Conservation (phyloP, 768 basidiomycete species). For the Boletus pseudopeckii region DNA sequence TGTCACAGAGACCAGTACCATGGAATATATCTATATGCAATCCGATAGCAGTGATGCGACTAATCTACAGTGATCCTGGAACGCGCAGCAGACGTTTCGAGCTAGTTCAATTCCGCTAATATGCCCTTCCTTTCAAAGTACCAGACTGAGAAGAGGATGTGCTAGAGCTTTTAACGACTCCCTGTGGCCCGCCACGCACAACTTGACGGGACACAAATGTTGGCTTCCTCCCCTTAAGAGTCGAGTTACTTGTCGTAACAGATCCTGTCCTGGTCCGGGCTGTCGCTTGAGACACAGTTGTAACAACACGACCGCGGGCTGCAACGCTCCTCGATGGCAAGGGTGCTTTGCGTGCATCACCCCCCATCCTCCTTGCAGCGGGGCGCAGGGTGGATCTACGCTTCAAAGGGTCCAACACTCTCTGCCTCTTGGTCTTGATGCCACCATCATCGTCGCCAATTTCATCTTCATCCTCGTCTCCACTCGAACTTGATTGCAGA, state of each 20-base stretch:
- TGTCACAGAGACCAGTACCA: background rate
- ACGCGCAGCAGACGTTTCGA: background rate
- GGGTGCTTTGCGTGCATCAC: slow-evolving; percentile 12
- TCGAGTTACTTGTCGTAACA: slow-evolving; percentile 3
- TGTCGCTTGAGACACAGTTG: slow-evolving; percentile 9
- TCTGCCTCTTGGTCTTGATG: slow-evolving; percentile 24
- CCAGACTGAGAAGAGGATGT: slow-evolving; percentile 28
- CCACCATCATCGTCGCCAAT: slow-evolving; percentile 4
- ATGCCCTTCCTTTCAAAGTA: slow-evolving; percentile 18
- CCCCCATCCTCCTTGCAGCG: slow-evolving; percentile 6
- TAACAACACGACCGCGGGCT: slow-evolving; percentile 7
- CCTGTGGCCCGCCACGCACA: slow-evolving; percentile 9
- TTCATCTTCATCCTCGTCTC: slow-evolving; percentile 19
- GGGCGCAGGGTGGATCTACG: slow-evolving; percentile 30
- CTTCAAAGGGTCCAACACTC: slow-evolving; percentile 22
- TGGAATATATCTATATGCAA: slow-evolving; percentile 4
- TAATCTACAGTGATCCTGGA: slow-evolving; percentile 26
- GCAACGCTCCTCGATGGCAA: slow-evolving; percentile 10
- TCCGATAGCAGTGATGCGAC: slow-evolving; percentile 5
- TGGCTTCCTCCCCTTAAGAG: slow-evolving; percentile 15
- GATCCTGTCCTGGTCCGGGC: slow-evolving; percentile 12
- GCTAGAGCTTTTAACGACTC: slow-evolving; percentile 19
- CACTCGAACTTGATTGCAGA: slow-evolving; percentile 22
- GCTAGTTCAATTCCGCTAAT: slow-evolving; percentile 5
- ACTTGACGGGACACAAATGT: slow-evolving; percentile 7